A percentile compares a stretch with the other conserved stretches of the same genome.
Evolutionary conservation across 306 rosid species (phyloP).

Genomic region (Vigna radiata): DNA sequence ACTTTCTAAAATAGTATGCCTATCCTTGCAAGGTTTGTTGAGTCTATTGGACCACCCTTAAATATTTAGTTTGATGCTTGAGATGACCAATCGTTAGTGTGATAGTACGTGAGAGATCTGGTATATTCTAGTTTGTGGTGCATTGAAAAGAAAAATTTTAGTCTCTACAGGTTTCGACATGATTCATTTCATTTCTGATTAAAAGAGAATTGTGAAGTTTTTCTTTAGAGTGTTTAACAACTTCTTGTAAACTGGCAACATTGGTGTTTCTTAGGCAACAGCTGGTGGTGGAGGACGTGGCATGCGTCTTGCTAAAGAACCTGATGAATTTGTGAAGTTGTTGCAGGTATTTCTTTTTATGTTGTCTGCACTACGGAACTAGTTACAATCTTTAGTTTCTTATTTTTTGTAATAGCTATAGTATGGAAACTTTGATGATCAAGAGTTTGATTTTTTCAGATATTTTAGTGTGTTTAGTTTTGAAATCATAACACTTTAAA

Average conservation of each 20-base stretch:
- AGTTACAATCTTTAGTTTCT: slow-evolving; percentile 33
- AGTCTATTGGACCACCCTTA: no score
- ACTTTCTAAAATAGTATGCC: no score
- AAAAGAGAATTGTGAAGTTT: slow-evolving; percentile 5
- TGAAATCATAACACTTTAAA: neutral
- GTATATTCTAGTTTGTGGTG: neutral
- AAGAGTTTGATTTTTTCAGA: neutral
- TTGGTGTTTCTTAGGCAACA: slow-evolving; percentile 76
- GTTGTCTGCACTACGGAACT: neutral
- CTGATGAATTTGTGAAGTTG: slow-evolving; percentile 96
- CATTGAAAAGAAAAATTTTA: slow-evolving; percentile 4
- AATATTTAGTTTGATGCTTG: no score
- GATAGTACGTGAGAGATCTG: no score
- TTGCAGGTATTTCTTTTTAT: slow-evolving; percentile 69
- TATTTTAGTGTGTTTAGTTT: neutral
- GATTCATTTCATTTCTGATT: neutral
- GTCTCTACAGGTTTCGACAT: neutral
- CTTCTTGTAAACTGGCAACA: slow-evolving; percentile 50
- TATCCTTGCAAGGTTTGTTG: no score
- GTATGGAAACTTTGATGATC: neutral
- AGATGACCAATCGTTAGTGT: no score
- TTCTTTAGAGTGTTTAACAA: slow-evolving; percentile 4
- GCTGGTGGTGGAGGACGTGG: slow-evolving; percentile 99
- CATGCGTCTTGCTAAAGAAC: slow-evolving; percentile 98
- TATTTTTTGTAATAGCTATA: slow-evolving; percentile 6